phyloP scores from a whole-genome alignment of 176 grass and related monocot genomes.

The Musa troglodytarum region DNA sequence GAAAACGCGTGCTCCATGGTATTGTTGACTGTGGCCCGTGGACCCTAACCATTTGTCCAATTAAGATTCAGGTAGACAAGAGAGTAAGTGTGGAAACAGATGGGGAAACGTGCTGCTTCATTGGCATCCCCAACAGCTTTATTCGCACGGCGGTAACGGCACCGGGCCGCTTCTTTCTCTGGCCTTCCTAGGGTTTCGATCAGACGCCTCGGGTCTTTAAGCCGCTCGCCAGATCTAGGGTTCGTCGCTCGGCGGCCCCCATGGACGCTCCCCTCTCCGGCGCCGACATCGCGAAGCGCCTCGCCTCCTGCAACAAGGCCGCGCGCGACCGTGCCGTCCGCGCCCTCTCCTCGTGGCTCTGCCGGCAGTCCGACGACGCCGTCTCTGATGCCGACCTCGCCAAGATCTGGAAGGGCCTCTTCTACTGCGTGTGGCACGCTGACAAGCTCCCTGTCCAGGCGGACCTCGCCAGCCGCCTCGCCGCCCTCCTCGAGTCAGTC shows the following conservation, averaged over 20 bases:
- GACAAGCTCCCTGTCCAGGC: constrained; percentile 66
- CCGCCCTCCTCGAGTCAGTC: constrained; percentile 37
- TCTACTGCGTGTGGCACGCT: constrained; percentile 96
- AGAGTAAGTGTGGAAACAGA: too few relatives aligned
- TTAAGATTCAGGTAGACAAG: too few relatives aligned
- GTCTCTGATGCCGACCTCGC: constrained; percentile 45
- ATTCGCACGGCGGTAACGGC: neutral
- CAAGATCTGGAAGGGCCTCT: constrained; percentile 96
- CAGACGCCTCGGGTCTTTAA: neutral
- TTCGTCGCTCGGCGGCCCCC: neutral
- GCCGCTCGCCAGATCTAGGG: neutral
- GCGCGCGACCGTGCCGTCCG: constrained; percentile 41
- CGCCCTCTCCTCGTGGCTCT: constrained; percentile 40
- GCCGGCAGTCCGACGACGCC: constrained; percentile 17
- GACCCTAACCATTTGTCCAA: too few relatives aligned
- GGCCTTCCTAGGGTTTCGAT: constrained; percentile 1
- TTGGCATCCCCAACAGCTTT: neutral
- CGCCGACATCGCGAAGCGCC: constrained; percentile 49
- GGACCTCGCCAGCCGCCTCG: constrained; percentile 54
- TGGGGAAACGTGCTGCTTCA: too few relatives aligned
- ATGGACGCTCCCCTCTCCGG: constrained; percentile 28
- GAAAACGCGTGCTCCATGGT: too few relatives aligned
- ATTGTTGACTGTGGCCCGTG: too few relatives aligned
- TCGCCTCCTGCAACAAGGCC: constrained; percentile 50
- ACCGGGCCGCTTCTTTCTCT: neutral